Conservation (phyloP, 371 early-diverging fungal species). For the Mucor indicus region DNA sequence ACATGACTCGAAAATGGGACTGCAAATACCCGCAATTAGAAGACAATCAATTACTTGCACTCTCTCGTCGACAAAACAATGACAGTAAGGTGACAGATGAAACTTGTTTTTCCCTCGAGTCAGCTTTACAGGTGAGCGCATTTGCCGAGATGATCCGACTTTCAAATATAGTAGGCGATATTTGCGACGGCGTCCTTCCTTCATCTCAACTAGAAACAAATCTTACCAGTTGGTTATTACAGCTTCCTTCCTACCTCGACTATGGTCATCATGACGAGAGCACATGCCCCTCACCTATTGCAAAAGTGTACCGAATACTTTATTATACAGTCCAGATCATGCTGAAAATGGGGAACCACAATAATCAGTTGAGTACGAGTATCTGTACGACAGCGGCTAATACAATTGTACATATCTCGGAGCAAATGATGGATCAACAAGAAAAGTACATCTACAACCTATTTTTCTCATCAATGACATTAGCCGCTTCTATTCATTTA, state of each 20-base stretch:
- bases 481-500: slow-evolving; percentile 24
- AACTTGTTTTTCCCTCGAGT: slow-evolving; percentile 7
- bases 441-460: slow-evolving; percentile 23
- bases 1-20: slow-evolving; percentile 10
- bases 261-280: slow-evolving; percentile 17
- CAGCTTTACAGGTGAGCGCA: slow-evolving; percentile 27
- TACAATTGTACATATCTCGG: slow-evolving; percentile 39
- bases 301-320: slow-evolving; percentile 36
- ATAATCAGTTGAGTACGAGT: slow-evolving; percentile 10
- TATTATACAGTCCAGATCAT: slow-evolving; percentile 46
- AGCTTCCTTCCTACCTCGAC: slow-evolving; percentile 40
- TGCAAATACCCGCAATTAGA: slow-evolving; percentile 37
- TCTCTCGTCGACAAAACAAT: background rate
- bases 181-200: slow-evolving; percentile 6
- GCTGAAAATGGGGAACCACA: slow-evolving; percentile 7
- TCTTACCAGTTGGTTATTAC: slow-evolving; percentile 37
- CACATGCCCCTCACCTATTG: slow-evolving; percentile 27
- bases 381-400: slow-evolving; percentile 34
- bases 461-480: slow-evolving; percentile 23
- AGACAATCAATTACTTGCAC: slow-evolving; percentile 32
- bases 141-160: slow-evolving; percentile 40
- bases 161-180: slow-evolving; percentile 22
- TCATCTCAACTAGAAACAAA: slow-evolving; percentile 6
- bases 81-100: background rate
- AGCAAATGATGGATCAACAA: slow-evolving; percentile 31